These are phyloP conservation scores for Amanita rubescens DNA, from an alignment of 768 basidiomycete species.

Conservation along the genomic window DNA sequence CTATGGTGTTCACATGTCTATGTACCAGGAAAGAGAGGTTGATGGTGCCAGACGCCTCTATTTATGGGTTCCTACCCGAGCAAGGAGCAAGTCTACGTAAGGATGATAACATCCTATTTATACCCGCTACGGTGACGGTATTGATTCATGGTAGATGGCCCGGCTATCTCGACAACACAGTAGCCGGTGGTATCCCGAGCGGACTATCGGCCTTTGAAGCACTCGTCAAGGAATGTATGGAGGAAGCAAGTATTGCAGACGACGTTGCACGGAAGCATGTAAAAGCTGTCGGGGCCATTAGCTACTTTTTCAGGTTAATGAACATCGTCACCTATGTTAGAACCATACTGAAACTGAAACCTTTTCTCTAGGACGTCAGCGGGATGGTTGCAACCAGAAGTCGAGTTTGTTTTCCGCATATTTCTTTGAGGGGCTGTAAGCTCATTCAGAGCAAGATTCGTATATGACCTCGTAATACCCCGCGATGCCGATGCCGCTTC, in stretches of 20 bases:
- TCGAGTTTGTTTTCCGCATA: slow-evolving; percentile 38
- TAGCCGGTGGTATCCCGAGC: slow-evolving; percentile 86
- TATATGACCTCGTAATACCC: slow-evolving; percentile 79
- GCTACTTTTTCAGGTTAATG: slow-evolving; percentile 70
- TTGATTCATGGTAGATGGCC: slow-evolving; percentile 51
- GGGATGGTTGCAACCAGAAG: slow-evolving; percentile 84
- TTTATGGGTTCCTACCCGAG: slow-evolving; percentile 86
- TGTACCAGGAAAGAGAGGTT: slow-evolving; percentile 40
- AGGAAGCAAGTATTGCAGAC: slow-evolving; percentile 81
- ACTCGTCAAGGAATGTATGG: slow-evolving; percentile 86
- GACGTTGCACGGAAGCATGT: slow-evolving; percentile 53
- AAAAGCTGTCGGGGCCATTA: slow-evolving; percentile 59
- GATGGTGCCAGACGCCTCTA: slow-evolving; percentile 35
- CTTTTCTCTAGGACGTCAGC: slow-evolving; percentile 40
- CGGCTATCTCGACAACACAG: slow-evolving; percentile 81
- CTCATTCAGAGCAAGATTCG: slow-evolving; percentile 43
- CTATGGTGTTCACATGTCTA: slow-evolving; percentile 88
- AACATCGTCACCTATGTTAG: not conserved
- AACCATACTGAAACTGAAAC: not conserved
- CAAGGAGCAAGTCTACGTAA: slow-evolving; percentile 84
- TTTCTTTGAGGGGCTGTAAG: not conserved
- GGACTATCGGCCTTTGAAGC: slow-evolving; percentile 67
- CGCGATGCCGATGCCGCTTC: slow-evolving; percentile 33
- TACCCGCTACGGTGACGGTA: not conserved
- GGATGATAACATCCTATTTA: slow-evolving; percentile 18